These are phyloP conservation scores for Phlegmacium glaucopus DNA, from an alignment of 768 basidiomycete genomes.

Conservation along the genomic window DNA sequence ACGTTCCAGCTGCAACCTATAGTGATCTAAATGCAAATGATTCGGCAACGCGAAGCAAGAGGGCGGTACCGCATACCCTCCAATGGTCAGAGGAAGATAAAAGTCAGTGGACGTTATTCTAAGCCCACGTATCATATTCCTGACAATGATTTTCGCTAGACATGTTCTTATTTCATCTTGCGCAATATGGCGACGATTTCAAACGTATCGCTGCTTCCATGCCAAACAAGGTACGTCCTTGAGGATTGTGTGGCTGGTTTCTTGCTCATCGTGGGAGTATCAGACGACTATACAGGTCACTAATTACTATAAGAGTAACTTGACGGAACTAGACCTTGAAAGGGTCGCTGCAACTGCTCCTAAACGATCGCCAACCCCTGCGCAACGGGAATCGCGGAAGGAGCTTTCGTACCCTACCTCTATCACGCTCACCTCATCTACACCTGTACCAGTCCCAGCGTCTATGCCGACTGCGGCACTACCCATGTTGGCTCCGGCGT, in stretches of 20 bases:
- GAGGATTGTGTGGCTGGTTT: background rate
- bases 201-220: conserved; percentile 67
- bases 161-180: conserved; percentile 52
- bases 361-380: conserved; percentile 38
- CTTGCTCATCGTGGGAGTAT: conserved; percentile 1
- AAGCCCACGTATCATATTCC: background rate
- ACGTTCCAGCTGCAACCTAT: conserved; percentile 23
- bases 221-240: conserved; percentile 50
- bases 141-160: conserved; percentile 26
- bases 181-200: conserved; percentile 64
- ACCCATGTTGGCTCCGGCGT: too few relatives aligned
- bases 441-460: background rate
- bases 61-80: conserved; percentile 19
- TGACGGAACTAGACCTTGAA: conserved; percentile 37
- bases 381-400: conserved; percentile 14
- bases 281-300: conserved; percentile 57
- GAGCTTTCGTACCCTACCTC: conserved; percentile 18
- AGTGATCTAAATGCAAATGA: conserved; percentile 16
- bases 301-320: conserved; percentile 47
- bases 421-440: conserved; percentile 9
- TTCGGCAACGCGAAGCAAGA: conserved; percentile 24
- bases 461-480: too few relatives aligned
- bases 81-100: conserved; percentile 71
- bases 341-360: conserved; percentile 38
- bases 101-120: conserved; percentile 33